A percentile compares a stretch with the other conserved stretches of the same genome.
phyloP scores from a whole-genome alignment of 495 filamentous ascomycete species.

The Baudoinia panamericana region DNA sequence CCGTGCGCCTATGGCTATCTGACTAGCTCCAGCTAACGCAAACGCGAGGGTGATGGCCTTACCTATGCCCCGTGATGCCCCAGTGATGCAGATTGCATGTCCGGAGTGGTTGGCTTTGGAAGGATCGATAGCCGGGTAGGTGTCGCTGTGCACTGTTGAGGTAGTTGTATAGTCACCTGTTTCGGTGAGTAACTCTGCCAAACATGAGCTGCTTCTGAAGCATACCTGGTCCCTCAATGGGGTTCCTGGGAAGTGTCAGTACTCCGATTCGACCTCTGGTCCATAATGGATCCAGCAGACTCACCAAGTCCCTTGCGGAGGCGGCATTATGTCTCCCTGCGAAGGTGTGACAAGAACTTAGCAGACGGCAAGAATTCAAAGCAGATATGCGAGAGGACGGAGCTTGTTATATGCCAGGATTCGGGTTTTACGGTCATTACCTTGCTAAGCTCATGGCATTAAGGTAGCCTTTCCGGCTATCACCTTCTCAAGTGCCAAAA shows the following conservation, averaged over 20 bases:
- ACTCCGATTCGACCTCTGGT: too few species aligned
- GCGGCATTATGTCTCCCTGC: too few species aligned
- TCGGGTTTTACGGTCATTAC: too few species aligned
- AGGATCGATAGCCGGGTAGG: conserved; percentile 25
- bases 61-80: conserved; percentile 25
- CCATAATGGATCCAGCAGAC: too few species aligned
- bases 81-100: conserved; percentile 25
- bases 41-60: conserved; percentile 21
- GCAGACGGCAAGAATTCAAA: too few species aligned
- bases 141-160: neutral
- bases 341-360: too few species aligned
- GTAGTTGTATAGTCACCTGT: neutral
- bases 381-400: neutral
- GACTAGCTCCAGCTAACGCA: conserved; percentile 21
- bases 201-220: too few species aligned
- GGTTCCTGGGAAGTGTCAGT: too few species aligned
- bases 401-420: neutral
- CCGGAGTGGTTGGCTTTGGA: conserved; percentile 17
- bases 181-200: neutral
- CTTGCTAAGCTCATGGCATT: too few species aligned
- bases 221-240: conserved; percentile 1
- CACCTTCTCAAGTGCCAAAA: too few species aligned
- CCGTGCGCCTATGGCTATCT: conserved; percentile 33
- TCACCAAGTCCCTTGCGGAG: neutral
- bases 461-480: too few species aligned